Evolutionary conservation across 495 filamentous ascomycete species (phyloP).

Genomic region (Neurospora discreta): DNA sequence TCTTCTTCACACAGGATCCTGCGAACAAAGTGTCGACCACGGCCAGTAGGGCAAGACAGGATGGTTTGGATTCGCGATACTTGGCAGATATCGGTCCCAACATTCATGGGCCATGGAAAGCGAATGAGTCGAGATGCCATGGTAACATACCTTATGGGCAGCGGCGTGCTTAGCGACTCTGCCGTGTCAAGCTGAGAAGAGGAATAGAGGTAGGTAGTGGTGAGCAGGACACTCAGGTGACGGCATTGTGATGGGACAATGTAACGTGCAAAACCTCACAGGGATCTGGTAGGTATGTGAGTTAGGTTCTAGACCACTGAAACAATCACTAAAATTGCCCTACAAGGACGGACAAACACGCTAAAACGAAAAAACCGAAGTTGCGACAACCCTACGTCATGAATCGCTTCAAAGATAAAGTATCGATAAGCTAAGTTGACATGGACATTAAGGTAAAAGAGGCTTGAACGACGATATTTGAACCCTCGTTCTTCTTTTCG

Average conservation of each 20-base stretch:
- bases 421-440: background rate
- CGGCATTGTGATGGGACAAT: background rate
- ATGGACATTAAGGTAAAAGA: background rate
- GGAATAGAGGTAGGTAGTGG: background rate
- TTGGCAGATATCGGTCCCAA: slow-evolving; percentile 49
- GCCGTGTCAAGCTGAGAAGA: background rate
- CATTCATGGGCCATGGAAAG: slow-evolving; percentile 34
- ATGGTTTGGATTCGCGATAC: slow-evolving; percentile 34
- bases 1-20: slow-evolving; percentile 33
- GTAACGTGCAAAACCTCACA: background rate
- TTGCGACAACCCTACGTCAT: background rate
- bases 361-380: background rate
- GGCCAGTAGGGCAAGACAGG: slow-evolving; percentile 9
- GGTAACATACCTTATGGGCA: background rate
- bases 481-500: background rate
- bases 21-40: slow-evolving; percentile 23
- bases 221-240: background rate
- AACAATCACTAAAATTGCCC: background rate
- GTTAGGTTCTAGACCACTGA: background rate
- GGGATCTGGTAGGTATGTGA: background rate
- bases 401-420: background rate
- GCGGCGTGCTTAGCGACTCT: background rate
- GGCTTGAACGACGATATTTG: background rate
- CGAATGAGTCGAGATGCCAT: slow-evolving; percentile 12
- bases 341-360: background rate